Conservation (phyloP, 2,329 filamentous ascomycete genomes). For the Ophiosphaerella herpotricha region DNA sequence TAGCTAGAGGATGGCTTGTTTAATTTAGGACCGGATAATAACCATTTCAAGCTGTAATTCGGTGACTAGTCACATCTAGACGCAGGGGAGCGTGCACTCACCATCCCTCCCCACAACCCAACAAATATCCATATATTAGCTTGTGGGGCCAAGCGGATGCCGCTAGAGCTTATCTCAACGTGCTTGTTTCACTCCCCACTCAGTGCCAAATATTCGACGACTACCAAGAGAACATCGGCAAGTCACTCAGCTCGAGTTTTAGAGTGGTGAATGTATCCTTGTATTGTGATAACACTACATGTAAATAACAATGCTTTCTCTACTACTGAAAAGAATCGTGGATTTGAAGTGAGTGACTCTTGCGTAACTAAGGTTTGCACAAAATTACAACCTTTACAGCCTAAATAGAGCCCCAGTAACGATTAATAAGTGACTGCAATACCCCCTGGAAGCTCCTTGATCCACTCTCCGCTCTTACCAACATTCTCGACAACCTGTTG, state of each 20-base stretch:
- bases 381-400: not conserved
- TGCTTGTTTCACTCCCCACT: not conserved
- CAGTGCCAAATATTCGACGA: too few species aligned
- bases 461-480: constrained; percentile 29
- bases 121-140: not conserved
- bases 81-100: not conserved
- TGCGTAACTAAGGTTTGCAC: too few species aligned
- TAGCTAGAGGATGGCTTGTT: too few species aligned
- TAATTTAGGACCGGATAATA: too few species aligned
- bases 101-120: not conserved
- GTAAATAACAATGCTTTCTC: too few species aligned
- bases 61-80: too few species aligned
- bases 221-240: too few species aligned
- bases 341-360: not conserved
- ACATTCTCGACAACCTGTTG: constrained; percentile 57
- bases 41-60: too few species aligned
- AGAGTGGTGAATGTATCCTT: too few species aligned
- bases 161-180: constrained; percentile 4
- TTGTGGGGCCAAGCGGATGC: constrained; percentile 2
- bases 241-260: too few species aligned
- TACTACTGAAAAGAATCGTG: too few species aligned
- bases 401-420: not conserved
- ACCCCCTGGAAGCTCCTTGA: constrained; percentile 37
- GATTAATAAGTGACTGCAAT: constrained; percentile 20
- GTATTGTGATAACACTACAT: too few species aligned